Conservation (phyloP, 352 stramenopile genomes). For the Sclerospora graminicola region DNA sequence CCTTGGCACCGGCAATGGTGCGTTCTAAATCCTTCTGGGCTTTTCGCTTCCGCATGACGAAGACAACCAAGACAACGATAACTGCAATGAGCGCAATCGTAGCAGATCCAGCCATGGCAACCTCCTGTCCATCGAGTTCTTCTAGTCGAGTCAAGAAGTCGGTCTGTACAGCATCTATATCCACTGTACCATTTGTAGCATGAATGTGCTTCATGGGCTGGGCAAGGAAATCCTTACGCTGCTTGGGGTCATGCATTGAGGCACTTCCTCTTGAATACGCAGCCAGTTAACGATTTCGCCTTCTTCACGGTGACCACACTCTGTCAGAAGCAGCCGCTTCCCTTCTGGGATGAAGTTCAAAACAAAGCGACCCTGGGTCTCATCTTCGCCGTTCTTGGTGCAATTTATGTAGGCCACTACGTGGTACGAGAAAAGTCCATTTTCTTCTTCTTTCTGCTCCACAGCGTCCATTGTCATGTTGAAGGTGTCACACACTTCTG, state of each 20-base stretch:
- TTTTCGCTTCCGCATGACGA: slow-evolving; percentile 69
- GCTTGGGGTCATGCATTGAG: slow-evolving; percentile 68
- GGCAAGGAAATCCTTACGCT: slow-evolving; percentile 71
- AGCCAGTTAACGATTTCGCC: slow-evolving; percentile 84
- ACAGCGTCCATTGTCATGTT: slow-evolving; percentile 83
- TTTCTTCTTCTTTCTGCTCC: slow-evolving; percentile 68
- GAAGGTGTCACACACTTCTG: slow-evolving; percentile 70
- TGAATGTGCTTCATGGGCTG: slow-evolving; percentile 85
- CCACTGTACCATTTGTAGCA: slow-evolving; percentile 44
- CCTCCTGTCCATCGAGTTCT: slow-evolving; percentile 49
- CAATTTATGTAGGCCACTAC: slow-evolving; percentile 83
- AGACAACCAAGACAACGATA: slow-evolving; percentile 57
- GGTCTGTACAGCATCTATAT: slow-evolving; percentile 37
- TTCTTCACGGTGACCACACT: slow-evolving; percentile 76
- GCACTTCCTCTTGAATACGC: slow-evolving; percentile 70
- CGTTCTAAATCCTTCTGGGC: slow-evolving; percentile 69
- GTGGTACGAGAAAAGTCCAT: slow-evolving; percentile 66
- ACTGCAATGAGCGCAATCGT: slow-evolving; percentile 53
- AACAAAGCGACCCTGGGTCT: slow-evolving; percentile 73
- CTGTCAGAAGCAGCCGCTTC: slow-evolving; percentile 64
- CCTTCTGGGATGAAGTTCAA: slow-evolving; percentile 78
- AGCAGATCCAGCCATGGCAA: slow-evolving; percentile 50
- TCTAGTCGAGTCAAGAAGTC: slow-evolving; percentile 61
- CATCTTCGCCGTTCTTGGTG: slow-evolving; percentile 57
- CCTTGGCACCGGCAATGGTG: slow-evolving; percentile 74